Percentiles rank a stretch among this genome's conserved stretches.
These are phyloP conservation scores for Auricularia sp. DNA, from an alignment of 768 basidiomycete genomes.

Conservation along the genomic window DNA sequence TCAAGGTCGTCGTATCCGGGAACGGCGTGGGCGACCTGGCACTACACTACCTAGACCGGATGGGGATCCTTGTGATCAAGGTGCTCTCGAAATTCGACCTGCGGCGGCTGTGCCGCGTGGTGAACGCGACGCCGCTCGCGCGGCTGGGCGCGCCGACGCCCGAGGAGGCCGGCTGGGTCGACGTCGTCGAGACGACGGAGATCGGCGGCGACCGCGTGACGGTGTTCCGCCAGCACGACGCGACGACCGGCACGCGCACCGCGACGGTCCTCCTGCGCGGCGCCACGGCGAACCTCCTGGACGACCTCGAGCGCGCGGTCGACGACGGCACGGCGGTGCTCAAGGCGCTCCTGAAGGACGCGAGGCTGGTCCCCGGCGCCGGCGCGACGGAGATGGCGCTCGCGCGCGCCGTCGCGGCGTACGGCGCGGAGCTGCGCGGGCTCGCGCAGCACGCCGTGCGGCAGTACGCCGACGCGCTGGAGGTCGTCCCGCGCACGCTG, in stretches of 20 bases:
- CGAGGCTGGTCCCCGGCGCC: slow-evolving; percentile 84
- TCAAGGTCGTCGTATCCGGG: slow-evolving; percentile 90
- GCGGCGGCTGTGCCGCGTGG: slow-evolving; percentile 86
- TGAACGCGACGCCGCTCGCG: slow-evolving; percentile 91
- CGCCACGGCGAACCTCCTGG: slow-evolving; percentile 87
- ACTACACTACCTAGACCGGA: slow-evolving; percentile 90
- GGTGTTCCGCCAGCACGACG: slow-evolving; percentile 72
- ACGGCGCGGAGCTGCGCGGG: slow-evolving; percentile 82
- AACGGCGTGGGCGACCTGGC: slow-evolving; percentile 91
- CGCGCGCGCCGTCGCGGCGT: slow-evolving; percentile 71
- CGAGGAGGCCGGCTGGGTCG: slow-evolving; percentile 90
- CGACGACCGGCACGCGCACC: slow-evolving; percentile 48
- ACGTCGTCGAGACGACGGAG: slow-evolving; percentile 91
- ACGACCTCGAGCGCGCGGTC: slow-evolving; percentile 92
- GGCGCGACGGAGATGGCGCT: slow-evolving; percentile 92
- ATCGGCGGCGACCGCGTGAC: slow-evolving; percentile 98
- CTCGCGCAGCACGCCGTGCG: slow-evolving; percentile 90
- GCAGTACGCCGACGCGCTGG: slow-evolving; percentile 79
- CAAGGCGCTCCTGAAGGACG: slow-evolving; percentile 84
- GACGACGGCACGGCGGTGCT: slow-evolving; percentile 97
- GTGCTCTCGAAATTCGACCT: slow-evolving; percentile 98
- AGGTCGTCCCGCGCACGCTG: slow-evolving; percentile 84
- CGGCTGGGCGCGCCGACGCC: slow-evolving; percentile 92
- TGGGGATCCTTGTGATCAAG: slow-evolving; percentile 91
- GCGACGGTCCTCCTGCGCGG: slow-evolving; percentile 94